These are phyloP conservation scores for Rhytidiadelphus loreus DNA, from an alignment of 225 moss, liverwort and hornwort genomes.

Conservation along the genomic window DNA sequence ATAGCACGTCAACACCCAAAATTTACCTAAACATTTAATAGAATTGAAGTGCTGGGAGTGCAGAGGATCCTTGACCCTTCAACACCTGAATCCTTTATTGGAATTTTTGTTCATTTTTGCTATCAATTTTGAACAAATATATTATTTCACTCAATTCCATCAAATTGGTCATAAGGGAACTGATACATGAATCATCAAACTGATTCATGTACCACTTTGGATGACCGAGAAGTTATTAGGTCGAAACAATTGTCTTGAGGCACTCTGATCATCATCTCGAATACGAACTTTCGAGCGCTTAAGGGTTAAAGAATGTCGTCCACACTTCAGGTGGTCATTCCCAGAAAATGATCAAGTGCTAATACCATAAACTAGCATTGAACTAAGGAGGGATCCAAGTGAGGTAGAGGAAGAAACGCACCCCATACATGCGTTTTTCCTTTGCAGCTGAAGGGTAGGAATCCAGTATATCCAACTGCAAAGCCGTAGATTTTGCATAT, in stretches of 20 bases:
- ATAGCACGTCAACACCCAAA: background rate
- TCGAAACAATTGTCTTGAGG: background rate
- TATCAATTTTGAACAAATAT: background rate
- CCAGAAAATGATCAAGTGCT: background rate
- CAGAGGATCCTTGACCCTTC: background rate
- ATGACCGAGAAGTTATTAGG: background rate
- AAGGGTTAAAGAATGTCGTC: background rate
- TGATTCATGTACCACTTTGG: background rate
- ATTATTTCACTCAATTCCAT: no score
- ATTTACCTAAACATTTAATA: background rate
- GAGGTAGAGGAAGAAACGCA: background rate
- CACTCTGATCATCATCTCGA: background rate
- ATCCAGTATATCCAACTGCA: background rate
- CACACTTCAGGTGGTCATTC: background rate
- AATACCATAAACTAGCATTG: background rate
- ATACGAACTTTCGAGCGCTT: background rate
- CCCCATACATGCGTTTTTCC: conserved; percentile 33
- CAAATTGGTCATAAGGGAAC: no score
- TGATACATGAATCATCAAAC: no score
- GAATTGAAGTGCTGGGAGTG: background rate
- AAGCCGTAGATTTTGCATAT: conserved; percentile 7
- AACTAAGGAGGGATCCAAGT: background rate
- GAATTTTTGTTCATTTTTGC: no score
- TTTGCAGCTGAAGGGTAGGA: conserved; percentile 3
- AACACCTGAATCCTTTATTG: background rate